Base-by-base conservation (phyloP, 163 green algal species). In the Volvox carteri region DNA sequence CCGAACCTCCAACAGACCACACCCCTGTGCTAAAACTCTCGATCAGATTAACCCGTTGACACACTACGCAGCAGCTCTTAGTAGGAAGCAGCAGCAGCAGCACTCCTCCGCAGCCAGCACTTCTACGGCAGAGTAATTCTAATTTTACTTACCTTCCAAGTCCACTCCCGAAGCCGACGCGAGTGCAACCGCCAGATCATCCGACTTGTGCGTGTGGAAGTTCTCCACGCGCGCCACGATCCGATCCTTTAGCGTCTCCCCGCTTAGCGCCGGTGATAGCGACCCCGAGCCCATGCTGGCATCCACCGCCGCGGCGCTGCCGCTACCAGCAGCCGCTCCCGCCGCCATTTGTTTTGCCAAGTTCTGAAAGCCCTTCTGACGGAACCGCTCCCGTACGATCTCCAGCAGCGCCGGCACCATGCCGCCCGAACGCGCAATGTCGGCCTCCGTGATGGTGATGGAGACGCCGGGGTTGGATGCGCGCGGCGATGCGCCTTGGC, bases 401-500 rank as follows among this genome's bases (percentile, higher is more conserved):
- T 89, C 84, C 28, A 89, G 70, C 54, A 89, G 54, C 41, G 84
- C 84, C 8, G 84, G 84, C 54, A 89, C 84, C 84, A 89, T 52
- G 72, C 84, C 84, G n/a, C 84, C 84, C 2, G 54, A n/a, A 39
- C 84, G 84, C 11, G 72, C 54, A 18, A 89, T 76, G 42, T 89
- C 84, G 2, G 52, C 39, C 25, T 84, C 84, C 0, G 84, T 89
- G 84, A 89, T 76, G n/a, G 84, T 89, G 72, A 89, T 89, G 68
- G 35, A 62, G 0, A 88, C 48, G 50, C 60, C 60, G 18, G 77
- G 4, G 7, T 2, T 11, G 4, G 41, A 37, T 4, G 9, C 48
- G 50, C 6, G 33, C 7, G 75, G 50, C 5, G 50, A 46, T 65
- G 54, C 54, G 28, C 28, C n/a, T n/a, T n/a, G n/a, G n/a, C n/a